phyloP scores from a whole-genome alignment of 345 rosid species.

The Acer negundo region DNA sequence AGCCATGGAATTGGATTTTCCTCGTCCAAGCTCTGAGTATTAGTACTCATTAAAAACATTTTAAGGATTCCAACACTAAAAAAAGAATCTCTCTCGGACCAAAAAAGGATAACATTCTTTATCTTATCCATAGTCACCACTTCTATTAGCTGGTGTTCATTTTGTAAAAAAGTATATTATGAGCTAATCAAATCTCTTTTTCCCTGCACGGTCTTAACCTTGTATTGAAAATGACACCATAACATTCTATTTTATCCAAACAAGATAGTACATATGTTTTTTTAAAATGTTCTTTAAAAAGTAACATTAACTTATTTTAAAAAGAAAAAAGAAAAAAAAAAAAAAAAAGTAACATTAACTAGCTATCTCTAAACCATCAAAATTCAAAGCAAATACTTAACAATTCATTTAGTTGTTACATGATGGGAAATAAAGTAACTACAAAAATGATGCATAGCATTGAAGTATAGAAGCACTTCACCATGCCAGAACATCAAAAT shows the following conservation, averaged over 20 bases:
- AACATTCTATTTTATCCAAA: background rate
- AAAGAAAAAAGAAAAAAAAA: too few species aligned
- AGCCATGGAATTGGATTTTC: too few species aligned
- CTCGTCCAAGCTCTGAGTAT: too few species aligned
- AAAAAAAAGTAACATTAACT: background rate
- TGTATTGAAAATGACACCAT: background rate
- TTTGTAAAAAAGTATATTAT: background rate
- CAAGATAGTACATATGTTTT: too few species aligned
- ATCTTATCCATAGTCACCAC: constrained; percentile 5
- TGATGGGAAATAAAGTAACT: background rate
- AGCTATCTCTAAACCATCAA: background rate
- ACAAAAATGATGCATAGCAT: background rate
- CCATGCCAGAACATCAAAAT: background rate
- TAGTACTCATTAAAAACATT: too few species aligned
- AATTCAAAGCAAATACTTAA: background rate
- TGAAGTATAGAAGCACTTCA: background rate
- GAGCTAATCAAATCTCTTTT: constrained; percentile 7
- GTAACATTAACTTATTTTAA: too few species aligned
- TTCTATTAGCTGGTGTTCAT: background rate
- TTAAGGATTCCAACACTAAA: background rate
- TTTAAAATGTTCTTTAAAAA: too few species aligned
- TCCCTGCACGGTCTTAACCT: background rate
- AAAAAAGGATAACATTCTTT: constrained; percentile 2
- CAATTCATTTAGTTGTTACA: too few species aligned
- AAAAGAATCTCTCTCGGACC: background rate